phyloP scores from a whole-genome alignment of 345 rosid genomes.

The Crucihimalaya himalaica region DNA sequence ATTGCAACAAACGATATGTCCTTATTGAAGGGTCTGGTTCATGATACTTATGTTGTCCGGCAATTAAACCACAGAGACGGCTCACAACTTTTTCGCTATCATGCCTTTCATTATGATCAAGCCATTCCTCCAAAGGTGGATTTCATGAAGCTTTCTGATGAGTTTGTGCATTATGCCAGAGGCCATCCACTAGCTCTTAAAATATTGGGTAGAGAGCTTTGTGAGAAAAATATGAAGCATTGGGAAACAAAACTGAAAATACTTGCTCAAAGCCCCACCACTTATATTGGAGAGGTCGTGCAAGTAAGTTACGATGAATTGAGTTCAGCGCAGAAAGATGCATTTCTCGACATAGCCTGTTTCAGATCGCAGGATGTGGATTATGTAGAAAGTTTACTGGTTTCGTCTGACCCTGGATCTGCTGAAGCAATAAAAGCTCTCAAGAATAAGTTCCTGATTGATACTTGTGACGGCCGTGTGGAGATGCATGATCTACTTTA shows the following conservation, averaged over 20 bases:
- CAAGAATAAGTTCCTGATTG: slow-evolving; percentile 28
- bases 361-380: slow-evolving; percentile 5
- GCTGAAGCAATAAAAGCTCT: slow-evolving; percentile 13
- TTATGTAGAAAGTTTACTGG: background rate
- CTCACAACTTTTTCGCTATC: slow-evolving; percentile 7
- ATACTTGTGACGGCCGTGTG: background rate
- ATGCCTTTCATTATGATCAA: slow-evolving; percentile 14
- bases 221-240: background rate
- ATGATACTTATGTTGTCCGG: background rate
- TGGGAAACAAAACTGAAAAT: slow-evolving; percentile 24
- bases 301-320: slow-evolving; percentile 39
- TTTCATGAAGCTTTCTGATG: slow-evolving; percentile 3
- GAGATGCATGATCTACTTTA: slow-evolving; percentile 41
- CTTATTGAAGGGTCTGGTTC: background rate
- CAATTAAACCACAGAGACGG: background rate
- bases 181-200: slow-evolving; percentile 45
- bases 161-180: slow-evolving; percentile 10
- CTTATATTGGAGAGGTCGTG: background rate
- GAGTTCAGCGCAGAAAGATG: background rate
- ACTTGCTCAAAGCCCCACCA: background rate
- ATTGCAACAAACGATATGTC: slow-evolving; percentile 30
- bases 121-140: background rate
- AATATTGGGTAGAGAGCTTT: slow-evolving; percentile 34
- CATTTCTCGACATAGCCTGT: slow-evolving; percentile 44
- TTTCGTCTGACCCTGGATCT: background rate